Conservation (phyloP, 192 early-diverging fungal species). For the Chytriomyces confervae region DNA sequence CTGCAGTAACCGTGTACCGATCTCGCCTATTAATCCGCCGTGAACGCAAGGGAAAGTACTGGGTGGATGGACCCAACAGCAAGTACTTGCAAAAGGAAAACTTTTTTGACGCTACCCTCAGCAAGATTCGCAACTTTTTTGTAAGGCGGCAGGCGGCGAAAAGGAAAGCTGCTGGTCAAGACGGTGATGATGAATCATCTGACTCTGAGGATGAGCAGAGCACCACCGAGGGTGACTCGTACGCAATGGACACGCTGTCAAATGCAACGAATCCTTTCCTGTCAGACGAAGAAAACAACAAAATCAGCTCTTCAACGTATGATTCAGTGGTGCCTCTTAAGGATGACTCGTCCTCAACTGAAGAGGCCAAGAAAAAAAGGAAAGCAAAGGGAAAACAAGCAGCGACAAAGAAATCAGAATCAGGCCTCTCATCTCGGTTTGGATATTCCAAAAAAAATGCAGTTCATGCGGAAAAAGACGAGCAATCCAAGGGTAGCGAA, state of each 20-base stretch:
- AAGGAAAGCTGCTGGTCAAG: background rate
- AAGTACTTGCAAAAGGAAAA: slow-evolving; percentile 16
- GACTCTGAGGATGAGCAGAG: background rate
- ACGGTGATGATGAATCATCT: background rate
- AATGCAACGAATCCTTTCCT: slow-evolving; percentile 23
- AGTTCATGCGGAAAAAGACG: slow-evolving; percentile 2
- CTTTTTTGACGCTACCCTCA: slow-evolving; percentile 16
- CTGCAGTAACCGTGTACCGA: slow-evolving; percentile 4
- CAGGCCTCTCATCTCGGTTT: background rate
- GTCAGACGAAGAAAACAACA: slow-evolving; percentile 1
- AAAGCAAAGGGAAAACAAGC: slow-evolving; percentile 10
- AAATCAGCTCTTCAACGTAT: background rate
- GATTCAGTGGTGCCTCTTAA: slow-evolving; percentile 18
- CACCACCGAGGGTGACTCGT: background rate
- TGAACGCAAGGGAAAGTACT: slow-evolving; percentile 27
- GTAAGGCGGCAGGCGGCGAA: background rate
- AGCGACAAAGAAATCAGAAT: background rate
- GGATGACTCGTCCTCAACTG: background rate
- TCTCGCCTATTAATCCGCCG: background rate
- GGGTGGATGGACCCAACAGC: slow-evolving; percentile 27
- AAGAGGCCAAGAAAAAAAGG: background rate
- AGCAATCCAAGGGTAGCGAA: background rate
- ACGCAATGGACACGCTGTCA: background rate
- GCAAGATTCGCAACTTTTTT: background rate
- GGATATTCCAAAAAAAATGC: background rate